A percentile compares a stretch with the other conserved stretches of the same genome.
These are phyloP conservation scores for Alternaria sp. DNA, from an alignment of 2,329 filamentous ascomycete species.

Conservation along the genomic window DNA sequence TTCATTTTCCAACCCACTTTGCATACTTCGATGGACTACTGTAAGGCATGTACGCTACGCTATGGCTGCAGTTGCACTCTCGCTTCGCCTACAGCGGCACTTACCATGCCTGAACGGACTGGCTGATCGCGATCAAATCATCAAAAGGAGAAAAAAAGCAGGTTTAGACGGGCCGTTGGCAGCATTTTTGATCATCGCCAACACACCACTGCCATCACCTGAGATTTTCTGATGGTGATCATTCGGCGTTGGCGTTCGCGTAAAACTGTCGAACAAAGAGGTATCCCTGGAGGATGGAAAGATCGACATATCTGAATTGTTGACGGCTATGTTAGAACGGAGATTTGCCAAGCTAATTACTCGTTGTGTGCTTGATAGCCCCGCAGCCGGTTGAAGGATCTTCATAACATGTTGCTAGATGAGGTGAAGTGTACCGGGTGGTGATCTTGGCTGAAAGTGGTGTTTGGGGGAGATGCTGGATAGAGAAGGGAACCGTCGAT, in stretches of 20 bases:
- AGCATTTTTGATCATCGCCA: neutral
- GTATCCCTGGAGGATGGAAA: neutral
- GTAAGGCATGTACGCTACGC: neutral
- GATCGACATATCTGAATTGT: neutral
- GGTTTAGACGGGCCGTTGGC: slow-evolving; percentile 5
- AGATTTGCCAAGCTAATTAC: neutral
- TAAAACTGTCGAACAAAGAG: neutral
- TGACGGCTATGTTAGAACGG: neutral
- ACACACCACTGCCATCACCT: neutral
- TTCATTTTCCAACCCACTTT: neutral
- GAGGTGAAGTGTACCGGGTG: slow-evolving; percentile 1
- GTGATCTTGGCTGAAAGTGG: neutral
- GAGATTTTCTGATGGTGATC: slow-evolving; percentile 3
- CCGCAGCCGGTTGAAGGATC: slow-evolving; percentile 2
- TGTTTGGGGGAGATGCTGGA: neutral
- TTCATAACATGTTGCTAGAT: neutral
- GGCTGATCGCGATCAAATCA: neutral
- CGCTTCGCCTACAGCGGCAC: slow-evolving; percentile 2
- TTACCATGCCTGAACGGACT: neutral
- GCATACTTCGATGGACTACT: neutral
- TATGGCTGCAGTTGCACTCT: neutral
- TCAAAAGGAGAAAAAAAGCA: neutral
- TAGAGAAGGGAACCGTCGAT: neutral
- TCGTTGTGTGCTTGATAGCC: neutral
- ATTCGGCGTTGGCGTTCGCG: neutral